Percentiles rank a stretch among this genome's conserved stretches.
Evolutionary conservation across 352 stramenopile species (phyloP).

Genomic region (Phytophthora idaei): DNA sequence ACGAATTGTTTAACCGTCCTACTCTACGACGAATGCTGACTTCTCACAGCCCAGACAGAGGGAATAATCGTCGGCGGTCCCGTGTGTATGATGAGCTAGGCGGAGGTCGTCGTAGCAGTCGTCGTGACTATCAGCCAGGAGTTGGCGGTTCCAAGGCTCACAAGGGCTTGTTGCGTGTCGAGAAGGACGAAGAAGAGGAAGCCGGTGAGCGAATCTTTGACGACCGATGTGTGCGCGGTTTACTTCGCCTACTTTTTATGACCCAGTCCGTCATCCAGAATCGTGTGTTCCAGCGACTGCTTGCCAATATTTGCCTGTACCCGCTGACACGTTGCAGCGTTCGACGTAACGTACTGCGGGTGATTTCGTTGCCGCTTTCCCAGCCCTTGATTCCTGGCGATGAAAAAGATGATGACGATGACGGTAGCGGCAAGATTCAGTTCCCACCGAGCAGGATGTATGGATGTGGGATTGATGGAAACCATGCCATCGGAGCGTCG

Average conservation of each 20-base stretch:
- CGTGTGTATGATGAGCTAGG: constrained; percentile 52
- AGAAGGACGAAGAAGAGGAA: constrained; percentile 74
- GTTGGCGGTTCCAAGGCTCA: constrained; percentile 22
- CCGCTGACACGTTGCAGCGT: constrained; percentile 69
- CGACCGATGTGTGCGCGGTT: constrained; percentile 62
- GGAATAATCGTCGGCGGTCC: constrained; percentile 45
- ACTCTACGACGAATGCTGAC: constrained; percentile 84
- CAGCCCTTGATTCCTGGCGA: constrained; percentile 43
- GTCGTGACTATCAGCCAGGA: constrained; percentile 38
- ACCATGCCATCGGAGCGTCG: constrained; percentile 27
- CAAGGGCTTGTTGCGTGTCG: constrained; percentile 73
- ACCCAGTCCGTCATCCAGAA: constrained; percentile 83
- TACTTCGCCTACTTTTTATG: constrained; percentile 84
- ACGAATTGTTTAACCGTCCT: constrained; percentile 72
- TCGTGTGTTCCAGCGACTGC: constrained; percentile 76
- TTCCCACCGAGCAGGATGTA: constrained; percentile 70
- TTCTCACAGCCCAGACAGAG: constrained; percentile 65
- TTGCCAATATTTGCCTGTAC: constrained; percentile 85
- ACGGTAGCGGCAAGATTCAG: constrained; percentile 38
- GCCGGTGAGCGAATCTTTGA: constrained; percentile 68
- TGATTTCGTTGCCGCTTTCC: constrained; percentile 62
- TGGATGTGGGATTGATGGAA: constrained; percentile 50
- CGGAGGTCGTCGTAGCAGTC: constrained; percentile 47
- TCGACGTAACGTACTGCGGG: constrained; percentile 62
- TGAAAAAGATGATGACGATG: constrained; percentile 44